Evolutionary conservation across 352 stramenopile genomes (phyloP).

Genomic region (Pythium phragmiticola): DNA sequence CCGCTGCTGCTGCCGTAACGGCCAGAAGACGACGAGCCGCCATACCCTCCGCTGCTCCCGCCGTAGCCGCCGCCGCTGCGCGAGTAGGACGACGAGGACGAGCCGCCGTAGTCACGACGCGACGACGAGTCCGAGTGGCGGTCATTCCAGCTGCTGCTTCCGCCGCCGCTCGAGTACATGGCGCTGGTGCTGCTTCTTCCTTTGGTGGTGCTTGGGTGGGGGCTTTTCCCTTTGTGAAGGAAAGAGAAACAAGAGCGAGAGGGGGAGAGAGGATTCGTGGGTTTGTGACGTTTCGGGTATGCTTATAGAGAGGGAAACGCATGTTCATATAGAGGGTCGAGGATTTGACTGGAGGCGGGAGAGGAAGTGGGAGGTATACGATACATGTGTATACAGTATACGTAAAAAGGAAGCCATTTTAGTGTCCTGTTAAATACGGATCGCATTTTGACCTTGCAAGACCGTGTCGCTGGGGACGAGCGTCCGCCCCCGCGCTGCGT

Average conservation of each 20-base stretch:
- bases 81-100: slow-evolving; percentile 40
- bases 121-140: slow-evolving; percentile 76
- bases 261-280: neutral
- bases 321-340: slow-evolving; percentile 9
- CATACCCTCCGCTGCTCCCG: slow-evolving; percentile 41
- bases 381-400: slow-evolving; percentile 21
- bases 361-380: neutral
- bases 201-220: neutral
- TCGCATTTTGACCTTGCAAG: neutral
- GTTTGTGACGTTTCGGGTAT: slow-evolving; percentile 22
- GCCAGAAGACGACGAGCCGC: slow-evolving; percentile 29
- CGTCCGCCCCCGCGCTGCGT: too few species aligned
- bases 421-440: slow-evolving; percentile 24
- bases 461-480: neutral
- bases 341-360: slow-evolving; percentile 21
- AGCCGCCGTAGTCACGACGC: slow-evolving; percentile 36
- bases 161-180: slow-evolving; percentile 57
- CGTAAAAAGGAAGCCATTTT: slow-evolving; percentile 15
- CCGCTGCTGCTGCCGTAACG: slow-evolving; percentile 34
- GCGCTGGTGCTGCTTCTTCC: neutral
- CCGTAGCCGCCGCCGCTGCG: slow-evolving; percentile 30
- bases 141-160: slow-evolving; percentile 53
- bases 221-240: slow-evolving; percentile 17
- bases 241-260: neutral
- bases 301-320: slow-evolving; percentile 3